Base-by-base conservation (phyloP, 805 yeast species). In the Starmerella sp. region DNA sequence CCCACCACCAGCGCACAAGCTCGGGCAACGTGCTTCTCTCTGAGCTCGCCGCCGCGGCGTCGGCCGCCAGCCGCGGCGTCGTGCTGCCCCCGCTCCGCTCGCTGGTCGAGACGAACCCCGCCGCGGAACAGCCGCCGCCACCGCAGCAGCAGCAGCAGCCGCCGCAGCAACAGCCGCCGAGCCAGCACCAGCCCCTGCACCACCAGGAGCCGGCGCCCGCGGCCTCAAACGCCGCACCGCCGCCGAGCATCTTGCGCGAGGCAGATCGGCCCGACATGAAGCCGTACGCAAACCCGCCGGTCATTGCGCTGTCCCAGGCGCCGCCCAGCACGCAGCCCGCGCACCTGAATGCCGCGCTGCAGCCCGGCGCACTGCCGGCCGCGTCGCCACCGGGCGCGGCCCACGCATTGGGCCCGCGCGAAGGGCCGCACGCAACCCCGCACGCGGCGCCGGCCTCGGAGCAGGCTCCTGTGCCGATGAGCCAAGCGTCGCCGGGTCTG, bases 31-130 rank as follows among this genome's bases (percentile, higher is more conserved):
- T 48, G 5, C 35, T 48, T 15, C 38, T 48, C 3, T 28, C 51
- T 6, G 51, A 48, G 43, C 35, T 48, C 5, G 51, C 51, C 22
- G 42, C 43, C 7, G 51, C 43, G 5, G 51, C 51, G 31, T 48
- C 51, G 32, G 51, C 41, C 5, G 51, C 51, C 10, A 36, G 43
- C 35, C 31, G 51, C 43, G 51, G 51, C 35, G 28, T 37, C n/a
- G 43, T 48, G 10, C 42, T 48, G 35, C 51, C 53, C 30, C 38
- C 53, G 10, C 17, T 49, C 9, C 22, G 38, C 10, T 17, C 49
- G 6, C 37, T 46, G n/a, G 49, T 46, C 10, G 49, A 46, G n/a
- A 22, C 35, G 35, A 32, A 8, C 35, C 11, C 35, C 35, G 35
- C 35, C 35, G 11, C 11, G 4, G 11, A 32, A 7, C 35, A 32